Evolutionary conservation across 2,329 filamentous ascomycete genomes (phyloP).

Genomic region (Fulvia fulva): DNA sequence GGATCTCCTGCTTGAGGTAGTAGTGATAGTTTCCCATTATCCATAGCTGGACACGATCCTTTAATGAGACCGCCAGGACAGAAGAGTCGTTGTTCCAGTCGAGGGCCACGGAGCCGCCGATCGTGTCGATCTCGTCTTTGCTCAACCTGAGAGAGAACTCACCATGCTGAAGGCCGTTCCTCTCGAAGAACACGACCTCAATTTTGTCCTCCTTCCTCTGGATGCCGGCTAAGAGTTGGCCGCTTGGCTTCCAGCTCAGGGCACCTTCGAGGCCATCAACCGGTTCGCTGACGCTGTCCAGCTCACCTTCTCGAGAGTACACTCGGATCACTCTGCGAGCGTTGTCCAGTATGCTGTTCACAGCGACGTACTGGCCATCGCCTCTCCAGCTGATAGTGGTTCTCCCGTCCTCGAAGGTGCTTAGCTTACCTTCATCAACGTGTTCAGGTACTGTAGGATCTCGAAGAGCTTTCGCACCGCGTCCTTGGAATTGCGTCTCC

Average conservation of each 20-base stretch:
- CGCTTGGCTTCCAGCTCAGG: constrained; percentile 85
- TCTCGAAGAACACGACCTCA: constrained; percentile 91
- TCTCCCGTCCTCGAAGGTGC: constrained; percentile 65
- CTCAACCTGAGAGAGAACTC: constrained; percentile 76
- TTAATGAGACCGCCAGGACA: constrained; percentile 75
- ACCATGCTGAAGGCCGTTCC: constrained; percentile 95
- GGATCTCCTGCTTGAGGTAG: constrained; percentile 90
- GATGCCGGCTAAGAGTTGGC: constrained; percentile 84
- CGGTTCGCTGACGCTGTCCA: constrained; percentile 92
- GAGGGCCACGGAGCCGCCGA: constrained; percentile 60
- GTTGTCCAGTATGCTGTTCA: constrained; percentile 77
- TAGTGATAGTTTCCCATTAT: constrained; percentile 97
- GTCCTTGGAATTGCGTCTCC: constrained; percentile 93
- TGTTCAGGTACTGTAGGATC: constrained; percentile 94
- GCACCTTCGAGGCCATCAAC: constrained; percentile 85
- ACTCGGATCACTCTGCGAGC: constrained; percentile 78
- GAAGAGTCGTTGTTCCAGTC: constrained; percentile 91
- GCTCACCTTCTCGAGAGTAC: constrained; percentile 81
- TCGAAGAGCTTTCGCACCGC: constrained; percentile 65
- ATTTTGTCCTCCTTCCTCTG: constrained; percentile 66
- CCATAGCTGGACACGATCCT: constrained; percentile 82
- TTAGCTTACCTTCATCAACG: constrained; percentile 77
- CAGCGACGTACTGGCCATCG: constrained; percentile 83
- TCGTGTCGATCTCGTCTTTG: constrained; percentile 53
- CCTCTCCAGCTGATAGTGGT: constrained; percentile 87